phyloP scores from a whole-genome alignment of 768 basidiomycete species.

The Hypholoma fasciculare region DNA sequence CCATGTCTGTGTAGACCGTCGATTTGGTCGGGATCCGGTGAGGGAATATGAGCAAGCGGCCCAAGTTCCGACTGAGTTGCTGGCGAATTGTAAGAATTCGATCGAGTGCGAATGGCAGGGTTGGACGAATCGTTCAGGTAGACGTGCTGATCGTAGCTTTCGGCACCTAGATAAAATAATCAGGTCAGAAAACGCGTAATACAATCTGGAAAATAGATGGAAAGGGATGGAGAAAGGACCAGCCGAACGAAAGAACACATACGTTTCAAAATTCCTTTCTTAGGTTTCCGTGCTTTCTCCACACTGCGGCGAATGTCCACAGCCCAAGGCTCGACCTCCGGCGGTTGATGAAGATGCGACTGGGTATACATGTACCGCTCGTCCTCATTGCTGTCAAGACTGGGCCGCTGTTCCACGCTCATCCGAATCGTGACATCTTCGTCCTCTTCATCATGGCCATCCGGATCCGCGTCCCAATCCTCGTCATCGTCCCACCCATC shows the following conservation, averaged over 20 bases:
- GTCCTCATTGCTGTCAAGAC: constrained; percentile 35
- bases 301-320: constrained; percentile 69
- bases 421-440: constrained; percentile 76
- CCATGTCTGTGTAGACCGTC: constrained; percentile 80
- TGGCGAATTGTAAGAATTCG: constrained; percentile 79
- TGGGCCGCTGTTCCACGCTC: constrained; percentile 47
- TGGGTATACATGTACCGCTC: constrained; percentile 7
- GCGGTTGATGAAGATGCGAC: neutral
- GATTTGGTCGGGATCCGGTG: constrained; percentile 83
- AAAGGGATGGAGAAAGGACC: neutral
- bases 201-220: neutral
- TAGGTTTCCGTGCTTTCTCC: constrained; percentile 64
- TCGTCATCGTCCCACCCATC: constrained; percentile 83
- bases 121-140: constrained; percentile 49
- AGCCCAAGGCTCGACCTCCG: constrained; percentile 69
- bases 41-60: constrained; percentile 79
- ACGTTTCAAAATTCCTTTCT: constrained; percentile 91
- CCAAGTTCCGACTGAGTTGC: constrained; percentile 58
- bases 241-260: constrained; percentile 29
- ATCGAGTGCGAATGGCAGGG: constrained; percentile 56
- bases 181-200: neutral
- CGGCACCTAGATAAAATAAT: constrained; percentile 50
- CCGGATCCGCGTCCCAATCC: constrained; percentile 66
- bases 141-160: constrained; percentile 62
- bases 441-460: constrained; percentile 65